Base-by-base conservation (phyloP, 129 eudicot species). In the Deinandra increscens region DNA sequence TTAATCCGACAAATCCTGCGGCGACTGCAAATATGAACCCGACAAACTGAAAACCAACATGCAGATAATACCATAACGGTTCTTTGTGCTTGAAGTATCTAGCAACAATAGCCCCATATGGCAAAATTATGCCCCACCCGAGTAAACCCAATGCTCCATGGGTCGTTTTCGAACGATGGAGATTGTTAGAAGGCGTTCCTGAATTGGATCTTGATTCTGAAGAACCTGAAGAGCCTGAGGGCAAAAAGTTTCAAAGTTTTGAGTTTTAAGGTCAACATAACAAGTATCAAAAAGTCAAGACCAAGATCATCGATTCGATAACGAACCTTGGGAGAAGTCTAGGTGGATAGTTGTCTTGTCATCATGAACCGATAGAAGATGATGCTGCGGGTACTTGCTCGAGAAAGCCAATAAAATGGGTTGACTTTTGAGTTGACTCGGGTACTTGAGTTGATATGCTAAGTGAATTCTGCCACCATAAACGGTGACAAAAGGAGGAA, bases 111-210 rank as follows among this genome's bases (percentile, higher is more conserved):
- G 97, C 95, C 18, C 99, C 99, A 37, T 71, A 51, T 17, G 99
- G 99, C 50, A 89, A 82, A 31, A 89, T 80, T 10, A 93, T 65
- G 6, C 95, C 97, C 99, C 99, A 89, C 60, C 84, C 95, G 2
- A 93, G 65, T 12, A 93, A 14, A n/a, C 85, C 91, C 78, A 93
- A 55, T 45, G 78, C 69, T 31, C 99, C 99, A 63, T 93, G 99
- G 4, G 92, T 82, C 80, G 70, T 80, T 80, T 58, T 83, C 46
- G 68, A 79, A 26, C 60, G 70, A 14, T 51, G 63, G 42, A 74
- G 73, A 26, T 76, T 81, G 70, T 76, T 74, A 41, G 75, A 45
- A 37, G 70, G 62, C 3, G 78, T 55, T 66, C 13, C 34, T 31
- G 83, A 69, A 68, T 51, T 69, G 18, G 81, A 45, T 26, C 39